Evolutionary conservation across 73 alveolate species (phyloP), one percentile per base, ranked within the genome.

Genomic region (Chromera velia): DNA sequence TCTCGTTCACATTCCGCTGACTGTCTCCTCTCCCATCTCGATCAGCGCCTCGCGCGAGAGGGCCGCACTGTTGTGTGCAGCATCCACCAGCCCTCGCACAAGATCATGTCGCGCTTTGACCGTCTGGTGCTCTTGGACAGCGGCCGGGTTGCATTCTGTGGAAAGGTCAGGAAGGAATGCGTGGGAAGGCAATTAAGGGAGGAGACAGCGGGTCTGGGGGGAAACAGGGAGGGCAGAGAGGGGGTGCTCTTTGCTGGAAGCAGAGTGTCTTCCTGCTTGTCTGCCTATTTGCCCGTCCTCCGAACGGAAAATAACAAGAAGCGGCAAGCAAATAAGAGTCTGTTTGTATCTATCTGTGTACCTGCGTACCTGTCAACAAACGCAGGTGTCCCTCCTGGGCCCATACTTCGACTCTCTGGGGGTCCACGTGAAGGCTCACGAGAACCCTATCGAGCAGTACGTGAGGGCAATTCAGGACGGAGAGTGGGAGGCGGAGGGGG

Each of bases 131-230:
- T 76, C 33, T 31, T 76, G 72, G 71, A 30, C 63, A 73, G 75
- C n/a, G 91, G 91, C 46, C 75, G 82, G 31, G 82, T 76, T 55
- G 47, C 82, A 49, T 84, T 47, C 72, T 68, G 31, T 32, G 90
- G 90, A 40, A 4, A 4, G 55, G 55, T 40, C 22, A 4, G 4
- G 22, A 40, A 40, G 22, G 55, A 40, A n/a, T n/a, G n/a, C n/a
- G n/a, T n/a, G n/a, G n/a, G n/a, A n/a, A n/a, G n/a, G n/a, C n/a
- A n/a, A n/a, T n/a, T n/a, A n/a, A n/a, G n/a, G n/a, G n/a, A n/a
- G n/a, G n/a, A n/a, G n/a, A n/a, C n/a, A n/a, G n/a, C n/a, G n/a
- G n/a, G n/a, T n/a, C n/a, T n/a, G n/a, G n/a, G n/a, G n/a, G n/a
- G n/a, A n/a, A n/a, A n/a, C n/a, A n/a, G n/a, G n/a, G n/a, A n/a